These are phyloP conservation scores for Plasmodium inui DNA, from an alignment of 169 alveolate species.

Conservation along the genomic window DNA sequence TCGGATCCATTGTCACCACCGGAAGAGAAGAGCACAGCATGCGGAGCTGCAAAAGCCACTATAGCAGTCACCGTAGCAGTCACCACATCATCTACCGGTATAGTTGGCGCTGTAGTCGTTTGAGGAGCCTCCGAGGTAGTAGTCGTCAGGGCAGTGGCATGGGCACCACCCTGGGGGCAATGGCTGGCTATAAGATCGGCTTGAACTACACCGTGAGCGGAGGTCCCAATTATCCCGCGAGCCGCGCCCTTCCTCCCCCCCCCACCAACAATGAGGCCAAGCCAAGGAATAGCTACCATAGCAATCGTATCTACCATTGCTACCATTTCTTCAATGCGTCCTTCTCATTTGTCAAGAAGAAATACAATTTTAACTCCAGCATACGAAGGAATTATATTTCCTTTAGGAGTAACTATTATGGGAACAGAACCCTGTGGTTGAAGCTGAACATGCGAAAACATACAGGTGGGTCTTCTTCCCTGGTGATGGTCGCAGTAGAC, in stretches of 20 bases:
- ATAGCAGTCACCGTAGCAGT: not conserved
- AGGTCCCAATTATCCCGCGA: not conserved
- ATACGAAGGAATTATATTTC: conserved; percentile 12
- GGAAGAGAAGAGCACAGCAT: not conserved
- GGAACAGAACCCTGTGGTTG: conserved; percentile 12
- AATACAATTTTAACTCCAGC: conserved; percentile 26
- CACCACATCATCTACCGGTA: not conserved
- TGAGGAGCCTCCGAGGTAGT: not conserved
- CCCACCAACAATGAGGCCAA: not conserved
- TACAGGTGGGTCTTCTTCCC: not conserved
- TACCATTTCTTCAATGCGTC: conserved; percentile 12
- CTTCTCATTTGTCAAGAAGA: not conserved
- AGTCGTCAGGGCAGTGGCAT: not conserved
- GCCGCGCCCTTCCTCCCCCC: not conserved
- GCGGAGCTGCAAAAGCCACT: not conserved
- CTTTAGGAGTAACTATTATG: conserved; percentile 4
- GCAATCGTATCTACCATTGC: no score
- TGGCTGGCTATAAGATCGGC: no score
- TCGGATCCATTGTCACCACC: not conserved
- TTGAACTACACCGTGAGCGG: not conserved
- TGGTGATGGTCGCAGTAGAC: not conserved
- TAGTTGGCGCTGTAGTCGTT: not conserved
- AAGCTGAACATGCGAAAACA: conserved; percentile 12
- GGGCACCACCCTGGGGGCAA: not conserved
- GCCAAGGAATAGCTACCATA: not conserved